Evolutionary conservation across 345 rosid species (phyloP).

Genomic region (Arabis hirsuta): DNA sequence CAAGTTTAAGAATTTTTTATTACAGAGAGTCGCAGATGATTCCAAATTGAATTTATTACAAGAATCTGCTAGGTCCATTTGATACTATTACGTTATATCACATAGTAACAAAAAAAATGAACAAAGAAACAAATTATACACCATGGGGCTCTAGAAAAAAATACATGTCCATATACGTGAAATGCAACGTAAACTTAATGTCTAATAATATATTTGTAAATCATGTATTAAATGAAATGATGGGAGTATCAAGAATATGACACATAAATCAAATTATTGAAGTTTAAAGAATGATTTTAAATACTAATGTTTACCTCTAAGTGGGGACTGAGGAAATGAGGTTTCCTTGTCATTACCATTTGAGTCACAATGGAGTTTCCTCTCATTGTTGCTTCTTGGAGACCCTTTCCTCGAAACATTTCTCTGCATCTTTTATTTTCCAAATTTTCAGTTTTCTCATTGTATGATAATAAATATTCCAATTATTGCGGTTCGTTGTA

Average conservation of each 20-base stretch:
- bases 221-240: constrained; percentile 18
- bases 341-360: constrained; percentile 53
- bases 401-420: constrained; percentile 77
- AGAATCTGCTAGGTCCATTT: constrained; percentile 43
- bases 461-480: not conserved
- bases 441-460: not conserved
- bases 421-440: constrained; percentile 63
- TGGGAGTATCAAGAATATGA: constrained; percentile 4
- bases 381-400: constrained; percentile 52
- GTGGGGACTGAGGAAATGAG: constrained; percentile 54
- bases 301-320: constrained; percentile 57
- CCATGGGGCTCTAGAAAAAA: constrained; percentile 24
- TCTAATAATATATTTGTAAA: not conserved
- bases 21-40: constrained; percentile 16
- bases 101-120: constrained; percentile 31
- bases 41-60: constrained; percentile 34
- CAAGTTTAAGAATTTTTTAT: constrained; percentile 22
- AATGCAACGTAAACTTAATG: not conserved
- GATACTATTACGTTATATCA: constrained; percentile 27
- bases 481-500: not conserved
- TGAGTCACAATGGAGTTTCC: constrained; percentile 50
- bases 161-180: constrained; percentile 26
- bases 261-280: constrained; percentile 10
- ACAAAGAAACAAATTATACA: constrained; percentile 42
- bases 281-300: not conserved